These are phyloP conservation scores for Puccinia horiana DNA, from an alignment of 1,284 basidiomycete species.

Conservation along the genomic window DNA sequence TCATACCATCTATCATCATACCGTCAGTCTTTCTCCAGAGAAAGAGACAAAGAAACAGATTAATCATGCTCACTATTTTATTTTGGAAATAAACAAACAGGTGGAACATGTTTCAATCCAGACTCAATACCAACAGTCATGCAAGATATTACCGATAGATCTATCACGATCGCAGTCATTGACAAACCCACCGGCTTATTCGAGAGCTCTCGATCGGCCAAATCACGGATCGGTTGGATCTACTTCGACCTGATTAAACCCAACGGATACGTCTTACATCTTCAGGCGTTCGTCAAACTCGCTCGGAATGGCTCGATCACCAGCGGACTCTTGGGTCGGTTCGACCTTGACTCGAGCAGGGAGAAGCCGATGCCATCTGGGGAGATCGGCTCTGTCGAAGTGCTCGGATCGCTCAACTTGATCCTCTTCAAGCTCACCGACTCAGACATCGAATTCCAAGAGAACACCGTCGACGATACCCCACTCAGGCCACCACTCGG, in stretches of 20 bases:
- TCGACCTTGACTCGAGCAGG: constrained; percentile 24
- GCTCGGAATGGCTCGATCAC: not conserved
- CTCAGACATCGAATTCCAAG: not conserved
- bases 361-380: constrained; percentile 41
- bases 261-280: constrained; percentile 28
- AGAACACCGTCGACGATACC: constrained; percentile 40
- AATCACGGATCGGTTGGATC: constrained; percentile 20
- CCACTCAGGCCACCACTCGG: constrained; percentile 16
- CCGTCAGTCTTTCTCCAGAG: not conserved
- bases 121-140: constrained; percentile 21
- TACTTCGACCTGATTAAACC: constrained; percentile 40
- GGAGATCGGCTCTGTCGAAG: constrained; percentile 5
- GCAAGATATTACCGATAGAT: not conserved
- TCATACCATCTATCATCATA: constrained; percentile 15
- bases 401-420: not conserved
- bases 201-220: not conserved
- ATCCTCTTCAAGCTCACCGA: constrained; percentile 12
- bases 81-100: not conserved
- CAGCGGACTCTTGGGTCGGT: constrained; percentile 1
- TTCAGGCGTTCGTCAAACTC: constrained; percentile 30
- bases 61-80: not conserved
- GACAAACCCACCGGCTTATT: not conserved
- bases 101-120: constrained; percentile 28
- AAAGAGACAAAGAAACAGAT: not conserved
- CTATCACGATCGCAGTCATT: constrained; percentile 9